These are phyloP conservation scores for Apiotrichum siamense DNA, from an alignment of 1,284 basidiomycete species.

Conservation along the genomic window DNA sequence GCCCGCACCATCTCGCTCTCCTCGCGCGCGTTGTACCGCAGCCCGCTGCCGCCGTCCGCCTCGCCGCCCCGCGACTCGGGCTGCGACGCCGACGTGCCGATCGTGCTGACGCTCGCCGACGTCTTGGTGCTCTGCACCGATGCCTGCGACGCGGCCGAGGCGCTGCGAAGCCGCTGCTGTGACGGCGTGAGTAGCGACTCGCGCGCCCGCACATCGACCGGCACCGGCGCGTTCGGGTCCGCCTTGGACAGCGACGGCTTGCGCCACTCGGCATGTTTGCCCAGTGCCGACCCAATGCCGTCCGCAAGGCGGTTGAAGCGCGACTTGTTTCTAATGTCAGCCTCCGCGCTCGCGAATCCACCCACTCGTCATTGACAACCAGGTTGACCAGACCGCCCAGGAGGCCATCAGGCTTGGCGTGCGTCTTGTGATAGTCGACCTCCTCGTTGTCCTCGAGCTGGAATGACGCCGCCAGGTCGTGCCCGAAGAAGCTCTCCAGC, in stretches of 20 bases:
- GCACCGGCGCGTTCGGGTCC: slow-evolving; percentile 55
- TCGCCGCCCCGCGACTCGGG: slow-evolving; percentile 31
- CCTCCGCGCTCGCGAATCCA: not conserved
- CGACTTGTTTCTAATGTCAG: slow-evolving; percentile 38
- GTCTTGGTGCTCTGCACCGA: slow-evolving; percentile 25
- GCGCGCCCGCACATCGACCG: slow-evolving; percentile 69
- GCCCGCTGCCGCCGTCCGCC: too few relatives aligned
- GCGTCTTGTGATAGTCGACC: slow-evolving; percentile 53
- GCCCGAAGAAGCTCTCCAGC: slow-evolving; percentile 88
- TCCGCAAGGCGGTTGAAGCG: slow-evolving; percentile 62
- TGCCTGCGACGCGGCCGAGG: slow-evolving; percentile 34
- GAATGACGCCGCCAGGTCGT: slow-evolving; percentile 81
- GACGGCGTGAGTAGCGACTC: slow-evolving; percentile 65
- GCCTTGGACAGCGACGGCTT: slow-evolving; percentile 76
- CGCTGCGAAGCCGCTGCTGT: slow-evolving; percentile 28
- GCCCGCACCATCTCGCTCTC: slow-evolving; percentile 60
- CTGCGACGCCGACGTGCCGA: slow-evolving; percentile 45
- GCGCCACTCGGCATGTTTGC: slow-evolving; percentile 60
- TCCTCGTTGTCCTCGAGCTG: slow-evolving; percentile 61
- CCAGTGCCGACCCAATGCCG: slow-evolving; percentile 85
- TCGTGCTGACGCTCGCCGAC: slow-evolving; percentile 54
- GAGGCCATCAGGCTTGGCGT: slow-evolving; percentile 53
- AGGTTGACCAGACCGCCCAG: slow-evolving; percentile 80
- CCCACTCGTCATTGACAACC: slow-evolving; percentile 69
- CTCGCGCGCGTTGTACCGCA: too few relatives aligned